Percentiles rank a stretch among this genome's conserved stretches.
Evolutionary conservation across 2,329 filamentous ascomycete genomes (phyloP).

Genomic region (Alternaria metachromatica): DNA sequence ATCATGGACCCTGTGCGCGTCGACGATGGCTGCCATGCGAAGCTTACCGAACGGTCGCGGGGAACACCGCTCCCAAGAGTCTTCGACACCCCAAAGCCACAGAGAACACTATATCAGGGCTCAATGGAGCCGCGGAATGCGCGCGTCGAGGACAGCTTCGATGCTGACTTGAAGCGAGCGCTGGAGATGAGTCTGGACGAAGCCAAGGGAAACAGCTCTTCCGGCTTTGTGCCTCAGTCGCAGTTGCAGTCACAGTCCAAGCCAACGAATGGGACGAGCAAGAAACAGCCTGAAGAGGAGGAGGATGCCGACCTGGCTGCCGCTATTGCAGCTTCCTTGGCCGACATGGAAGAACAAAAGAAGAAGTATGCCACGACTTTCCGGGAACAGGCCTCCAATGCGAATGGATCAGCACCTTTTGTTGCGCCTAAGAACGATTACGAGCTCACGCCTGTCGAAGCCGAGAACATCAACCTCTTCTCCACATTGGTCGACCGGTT

Average conservation of each 20-base stretch:
- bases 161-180: conserved; percentile 92
- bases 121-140: conserved; percentile 91
- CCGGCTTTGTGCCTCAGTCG: conserved; percentile 74
- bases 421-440: conserved; percentile 87
- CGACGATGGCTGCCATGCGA: conserved; percentile 93
- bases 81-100: conserved; percentile 57
- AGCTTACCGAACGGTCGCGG: conserved; percentile 76
- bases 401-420: conserved; percentile 54
- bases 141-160: conserved; percentile 86
- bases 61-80: conserved; percentile 51
- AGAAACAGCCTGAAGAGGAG: conserved; percentile 67
- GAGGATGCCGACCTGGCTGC: conserved; percentile 93
- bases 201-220: conserved; percentile 73
- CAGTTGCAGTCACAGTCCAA: conserved; percentile 53
- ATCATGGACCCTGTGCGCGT: conserved; percentile 91
- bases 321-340: conserved; percentile 91
- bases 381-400: conserved; percentile 74
- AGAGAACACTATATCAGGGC: conserved; percentile 68
- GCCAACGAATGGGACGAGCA: conserved; percentile 44
- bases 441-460: conserved; percentile 90
- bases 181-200: conserved; percentile 98
- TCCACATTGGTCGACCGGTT: conserved; percentile 91
- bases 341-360: conserved; percentile 99
- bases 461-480: conserved; percentile 97
- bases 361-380: conserved; percentile 83